phyloP scores from a whole-genome alignment of 768 basidiomycete species.

The Amanita molliuscula region DNA sequence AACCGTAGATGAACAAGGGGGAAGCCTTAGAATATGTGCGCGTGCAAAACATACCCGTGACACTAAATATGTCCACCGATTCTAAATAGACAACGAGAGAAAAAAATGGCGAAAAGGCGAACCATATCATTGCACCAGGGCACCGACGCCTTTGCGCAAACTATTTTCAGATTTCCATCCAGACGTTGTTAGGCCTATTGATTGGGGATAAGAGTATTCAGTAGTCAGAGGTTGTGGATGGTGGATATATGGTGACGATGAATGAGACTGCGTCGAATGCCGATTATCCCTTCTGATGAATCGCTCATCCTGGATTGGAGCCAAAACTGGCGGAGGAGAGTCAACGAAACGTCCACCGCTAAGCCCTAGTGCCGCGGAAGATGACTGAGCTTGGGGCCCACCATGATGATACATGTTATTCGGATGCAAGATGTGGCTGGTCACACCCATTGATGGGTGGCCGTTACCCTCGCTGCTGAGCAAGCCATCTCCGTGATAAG shows the following conservation, averaged over 20 bases:
- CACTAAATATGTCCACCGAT: neutral
- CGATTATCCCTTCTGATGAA: constrained; percentile 21
- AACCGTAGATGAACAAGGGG: constrained; percentile 1
- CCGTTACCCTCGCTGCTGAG: constrained; percentile 13
- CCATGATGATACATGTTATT: constrained; percentile 1
- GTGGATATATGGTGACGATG: constrained; percentile 28
- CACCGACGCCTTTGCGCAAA: constrained; percentile 31
- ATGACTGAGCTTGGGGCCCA: neutral
- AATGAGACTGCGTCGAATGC: constrained; percentile 18
- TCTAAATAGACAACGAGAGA: neutral
- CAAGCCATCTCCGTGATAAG: constrained; percentile 22
- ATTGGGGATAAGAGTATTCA: constrained; percentile 32
- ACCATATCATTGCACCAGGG: constrained; percentile 22
- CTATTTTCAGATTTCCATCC: constrained; percentile 38
- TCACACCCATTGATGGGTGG: constrained; percentile 11
- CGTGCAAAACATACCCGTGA: constrained; percentile 4
- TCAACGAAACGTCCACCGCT: constrained; percentile 25
- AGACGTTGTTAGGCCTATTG: constrained; percentile 26
- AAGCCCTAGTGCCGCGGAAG: neutral
- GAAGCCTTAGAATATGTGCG: neutral
- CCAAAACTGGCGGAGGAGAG: constrained; percentile 45
- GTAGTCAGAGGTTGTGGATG: constrained; percentile 27
- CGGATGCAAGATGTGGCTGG: constrained; percentile 9
- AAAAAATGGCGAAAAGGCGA: neutral
- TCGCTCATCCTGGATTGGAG: constrained; percentile 41